phyloP scores from a whole-genome alignment of 495 filamentous ascomycete genomes.

The Baudoinia panamericana region DNA sequence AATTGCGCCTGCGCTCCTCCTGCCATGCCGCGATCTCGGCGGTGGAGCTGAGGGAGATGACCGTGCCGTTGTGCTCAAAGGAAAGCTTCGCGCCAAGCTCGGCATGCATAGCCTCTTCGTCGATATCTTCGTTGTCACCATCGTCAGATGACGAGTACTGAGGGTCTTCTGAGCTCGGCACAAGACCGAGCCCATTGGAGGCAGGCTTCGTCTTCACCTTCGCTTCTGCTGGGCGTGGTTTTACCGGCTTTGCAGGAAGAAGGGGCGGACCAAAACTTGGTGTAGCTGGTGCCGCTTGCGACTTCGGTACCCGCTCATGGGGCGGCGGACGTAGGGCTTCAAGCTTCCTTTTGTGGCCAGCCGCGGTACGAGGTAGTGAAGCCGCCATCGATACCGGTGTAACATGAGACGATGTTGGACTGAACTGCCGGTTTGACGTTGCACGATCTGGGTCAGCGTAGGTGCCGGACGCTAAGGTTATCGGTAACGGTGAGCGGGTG shows the following conservation, averaged over 20 bases:
- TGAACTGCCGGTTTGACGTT: no score
- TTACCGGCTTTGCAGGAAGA: conserved; percentile 49
- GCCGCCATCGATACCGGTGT: no score
- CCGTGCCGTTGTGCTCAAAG: conserved; percentile 28
- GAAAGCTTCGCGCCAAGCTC: conserved; percentile 18
- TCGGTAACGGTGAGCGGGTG: no score
- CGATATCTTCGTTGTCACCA: conserved; percentile 54
- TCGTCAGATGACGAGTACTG: conserved; percentile 22
- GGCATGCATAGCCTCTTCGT: conserved; percentile 52
- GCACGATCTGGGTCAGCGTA: no score
- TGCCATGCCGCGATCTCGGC: conserved; percentile 71
- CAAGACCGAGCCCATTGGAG: conserved; percentile 48
- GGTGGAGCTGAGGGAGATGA: conserved; percentile 35
- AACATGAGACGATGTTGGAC: no score
- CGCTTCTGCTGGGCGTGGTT: conserved; percentile 19
- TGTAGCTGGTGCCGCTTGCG: conserved; percentile 37
- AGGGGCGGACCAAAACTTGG: conserved; percentile 49
- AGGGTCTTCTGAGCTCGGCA: conserved; percentile 53
- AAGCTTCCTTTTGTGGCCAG: conserved; percentile 19
- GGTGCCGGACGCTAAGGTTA: no score
- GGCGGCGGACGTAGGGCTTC: conserved; percentile 11
- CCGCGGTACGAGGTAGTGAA: conserved; percentile 6
- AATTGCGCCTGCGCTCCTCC: conserved; percentile 62
- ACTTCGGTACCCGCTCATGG: neutral
- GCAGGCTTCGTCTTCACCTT: neutral